Evolutionary conservation across 441 rosid species (phyloP).

Genomic region (Dalechampia spathulata): DNA sequence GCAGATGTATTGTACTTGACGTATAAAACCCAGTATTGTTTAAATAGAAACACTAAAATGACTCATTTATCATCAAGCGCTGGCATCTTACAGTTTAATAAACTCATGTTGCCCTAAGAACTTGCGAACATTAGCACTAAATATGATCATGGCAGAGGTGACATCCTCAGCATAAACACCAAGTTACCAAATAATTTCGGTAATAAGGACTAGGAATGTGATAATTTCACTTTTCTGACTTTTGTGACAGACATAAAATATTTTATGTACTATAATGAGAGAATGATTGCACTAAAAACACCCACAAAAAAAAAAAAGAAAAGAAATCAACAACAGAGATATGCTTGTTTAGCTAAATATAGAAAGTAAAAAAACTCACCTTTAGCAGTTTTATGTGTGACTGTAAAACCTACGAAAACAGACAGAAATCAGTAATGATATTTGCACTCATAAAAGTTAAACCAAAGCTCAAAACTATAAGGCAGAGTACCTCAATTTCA

Average conservation of each 20-base stretch:
- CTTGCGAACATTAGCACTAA: no score
- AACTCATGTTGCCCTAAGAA: no score
- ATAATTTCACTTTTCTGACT: not conserved
- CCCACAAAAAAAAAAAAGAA: no score
- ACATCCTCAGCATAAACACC: conserved; percentile 1
- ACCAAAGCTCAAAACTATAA: conserved; percentile 10
- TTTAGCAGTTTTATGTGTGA: conserved; percentile 56
- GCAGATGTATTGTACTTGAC: no score
- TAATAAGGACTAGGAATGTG: not conserved
- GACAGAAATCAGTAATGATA: conserved; percentile 17
- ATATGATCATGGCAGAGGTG: no score
- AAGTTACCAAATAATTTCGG: not conserved
- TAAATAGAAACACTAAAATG: no score
- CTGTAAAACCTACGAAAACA: conserved; percentile 42
- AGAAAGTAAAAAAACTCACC: no score
- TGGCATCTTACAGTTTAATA: no score
- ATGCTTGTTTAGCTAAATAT: conserved; percentile 2
- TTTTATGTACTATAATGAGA: no score
- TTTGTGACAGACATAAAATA: not conserved
- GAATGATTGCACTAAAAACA: no score
- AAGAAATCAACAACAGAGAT: not conserved
- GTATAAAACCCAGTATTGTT: no score
- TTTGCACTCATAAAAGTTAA: conserved; percentile 2
- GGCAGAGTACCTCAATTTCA: conserved; percentile 55
- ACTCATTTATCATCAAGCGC: no score